These are phyloP conservation scores for Salix udensis DNA, from an alignment of 345 rosid genomes.

Conservation along the genomic window DNA sequence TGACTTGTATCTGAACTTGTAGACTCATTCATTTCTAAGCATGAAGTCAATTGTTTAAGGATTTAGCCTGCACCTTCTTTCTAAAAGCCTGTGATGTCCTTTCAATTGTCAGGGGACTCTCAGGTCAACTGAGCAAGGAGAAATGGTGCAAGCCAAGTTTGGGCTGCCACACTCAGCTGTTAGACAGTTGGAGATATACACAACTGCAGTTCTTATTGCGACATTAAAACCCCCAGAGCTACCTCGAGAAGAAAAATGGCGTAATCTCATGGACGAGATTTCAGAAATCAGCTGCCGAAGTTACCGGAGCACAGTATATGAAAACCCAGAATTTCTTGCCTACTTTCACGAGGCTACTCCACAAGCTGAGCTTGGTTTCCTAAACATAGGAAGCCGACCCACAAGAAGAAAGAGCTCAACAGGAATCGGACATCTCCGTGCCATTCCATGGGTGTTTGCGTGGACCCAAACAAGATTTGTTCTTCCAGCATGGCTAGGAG, in stretches of 20 bases:
- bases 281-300: slow-evolving; percentile 71
- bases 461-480: slow-evolving; percentile 99
- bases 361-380: slow-evolving; percentile 91
- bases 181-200: slow-evolving; percentile 90
- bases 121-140: slow-evolving; percentile 97
- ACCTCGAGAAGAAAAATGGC: slow-evolving; percentile 94
- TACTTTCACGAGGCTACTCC: slow-evolving; percentile 97
- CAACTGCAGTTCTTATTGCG: slow-evolving; percentile 91
- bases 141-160: slow-evolving; percentile 98
- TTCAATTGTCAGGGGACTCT: slow-evolving; percentile 67
- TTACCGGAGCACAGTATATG: slow-evolving; percentile 75
- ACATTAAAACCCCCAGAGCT: slow-evolving; percentile 80
- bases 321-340: slow-evolving; percentile 84
- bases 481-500: slow-evolving; percentile 99
- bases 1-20: neutral
- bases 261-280: slow-evolving; percentile 90
- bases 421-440: slow-evolving; percentile 93
- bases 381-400: slow-evolving; percentile 95
- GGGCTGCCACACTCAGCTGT: slow-evolving; percentile 90
- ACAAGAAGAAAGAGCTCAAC: slow-evolving; percentile 79
- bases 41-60: neutral
- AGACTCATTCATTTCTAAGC: neutral
- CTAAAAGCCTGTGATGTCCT: neutral
- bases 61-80: neutral
- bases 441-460: slow-evolving; percentile 97